phyloP scores from a whole-genome alignment of 345 rosid genomes.

The Alliaria petiolata region DNA sequence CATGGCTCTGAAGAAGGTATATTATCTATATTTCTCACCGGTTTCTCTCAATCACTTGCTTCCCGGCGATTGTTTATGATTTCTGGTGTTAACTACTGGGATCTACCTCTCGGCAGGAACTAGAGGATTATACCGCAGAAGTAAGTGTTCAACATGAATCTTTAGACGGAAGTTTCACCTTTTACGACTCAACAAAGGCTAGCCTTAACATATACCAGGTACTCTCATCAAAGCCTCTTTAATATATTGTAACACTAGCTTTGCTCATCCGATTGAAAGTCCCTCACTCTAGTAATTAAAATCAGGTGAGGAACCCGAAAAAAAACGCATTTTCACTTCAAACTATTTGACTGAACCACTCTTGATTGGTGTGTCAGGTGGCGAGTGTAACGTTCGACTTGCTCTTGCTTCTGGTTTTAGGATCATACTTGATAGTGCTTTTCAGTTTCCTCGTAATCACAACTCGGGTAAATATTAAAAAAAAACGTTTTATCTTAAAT shows the following conservation, averaged over 20 bases:
- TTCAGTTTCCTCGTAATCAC: constrained; percentile 93
- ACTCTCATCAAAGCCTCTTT: not conserved
- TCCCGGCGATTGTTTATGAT: not conserved
- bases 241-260: not conserved
- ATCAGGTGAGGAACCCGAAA: not conserved
- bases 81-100: constrained; percentile 18
- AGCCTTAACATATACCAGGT: constrained; percentile 93
- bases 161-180: constrained; percentile 80
- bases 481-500: not conserved
- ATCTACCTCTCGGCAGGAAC: constrained; percentile 52
- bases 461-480: constrained; percentile 69
- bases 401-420: constrained; percentile 83
- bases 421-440: constrained; percentile 84
- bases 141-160: constrained; percentile 75
- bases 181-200: constrained; percentile 79
- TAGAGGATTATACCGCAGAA: constrained; percentile 72
- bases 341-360: not conserved
- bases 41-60: not conserved
- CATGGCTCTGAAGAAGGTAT: constrained; percentile 81
- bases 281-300: not conserved
- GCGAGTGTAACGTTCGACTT: constrained; percentile 98
- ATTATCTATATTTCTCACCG: not conserved
- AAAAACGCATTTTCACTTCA: not conserved
- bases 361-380: constrained; percentile 49
- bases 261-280: not conserved